phyloP scores from a whole-genome alignment of 192 early-diverging fungal genomes.

The Powellomyces hirtus region DNA sequence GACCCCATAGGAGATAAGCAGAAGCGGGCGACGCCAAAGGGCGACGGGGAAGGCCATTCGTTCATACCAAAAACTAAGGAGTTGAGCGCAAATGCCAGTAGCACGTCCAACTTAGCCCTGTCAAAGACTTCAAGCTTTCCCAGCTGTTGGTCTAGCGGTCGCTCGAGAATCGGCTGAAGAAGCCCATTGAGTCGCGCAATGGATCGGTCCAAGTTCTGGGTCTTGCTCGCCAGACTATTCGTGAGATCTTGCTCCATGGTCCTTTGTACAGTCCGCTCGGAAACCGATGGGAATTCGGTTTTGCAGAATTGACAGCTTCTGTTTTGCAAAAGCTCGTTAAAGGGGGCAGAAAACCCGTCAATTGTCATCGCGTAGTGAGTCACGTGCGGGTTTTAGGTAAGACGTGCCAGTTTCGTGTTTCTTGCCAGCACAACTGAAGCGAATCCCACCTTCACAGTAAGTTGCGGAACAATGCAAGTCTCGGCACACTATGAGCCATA shows the following conservation, averaged over 20 bases:
- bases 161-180: conserved; percentile 8
- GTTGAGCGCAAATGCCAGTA: conserved; percentile 24
- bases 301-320: too few relatives aligned
- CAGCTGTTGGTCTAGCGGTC: conserved; percentile 21
- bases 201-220: background rate
- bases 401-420: too few relatives aligned
- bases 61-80: conserved; percentile 22
- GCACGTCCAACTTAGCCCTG: conserved; percentile 21
- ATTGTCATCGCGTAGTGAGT: too few relatives aligned
- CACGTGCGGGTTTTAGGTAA: too few relatives aligned
- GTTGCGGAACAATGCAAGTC: too few relatives aligned
- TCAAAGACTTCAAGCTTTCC: conserved; percentile 4
- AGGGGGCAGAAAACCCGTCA: too few relatives aligned
- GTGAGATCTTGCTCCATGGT: background rate
- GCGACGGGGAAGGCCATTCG: background rate
- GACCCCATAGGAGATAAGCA: background rate
- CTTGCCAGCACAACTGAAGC: too few relatives aligned
- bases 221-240: background rate
- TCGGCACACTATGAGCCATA: background rate
- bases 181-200: background rate
- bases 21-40: background rate
- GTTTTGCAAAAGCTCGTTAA: too few relatives aligned
- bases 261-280: too few relatives aligned
- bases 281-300: too few relatives aligned
- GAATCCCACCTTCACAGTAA: too few relatives aligned